A percentile compares a stretch with the other conserved stretches of the same genome.
Evolutionary conservation across 305 asterid genomes (phyloP).

Genomic region (Solanum aculeatissimum): DNA sequence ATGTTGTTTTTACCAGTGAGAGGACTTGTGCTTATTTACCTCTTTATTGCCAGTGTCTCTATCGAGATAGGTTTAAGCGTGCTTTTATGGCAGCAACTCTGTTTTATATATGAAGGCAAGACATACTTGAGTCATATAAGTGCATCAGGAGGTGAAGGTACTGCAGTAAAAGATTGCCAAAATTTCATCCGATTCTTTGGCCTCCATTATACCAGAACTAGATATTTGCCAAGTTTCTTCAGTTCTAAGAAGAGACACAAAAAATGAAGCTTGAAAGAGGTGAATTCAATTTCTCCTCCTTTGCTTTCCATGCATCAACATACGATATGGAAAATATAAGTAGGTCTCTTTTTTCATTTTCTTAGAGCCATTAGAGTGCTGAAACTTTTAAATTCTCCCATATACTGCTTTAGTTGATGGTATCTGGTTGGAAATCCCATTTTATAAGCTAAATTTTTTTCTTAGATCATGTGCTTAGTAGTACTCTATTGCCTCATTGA

Average conservation of each 20-base stretch:
- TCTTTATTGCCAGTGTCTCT: conserved; percentile 62
- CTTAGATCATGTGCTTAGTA: not conserved
- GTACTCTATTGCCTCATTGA: not conserved
- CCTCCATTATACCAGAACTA: conserved; percentile 28
- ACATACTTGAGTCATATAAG: conserved; percentile 70
- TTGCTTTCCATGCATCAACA: not conserved
- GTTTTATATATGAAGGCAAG: conserved; percentile 72
- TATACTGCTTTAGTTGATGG: not conserved
- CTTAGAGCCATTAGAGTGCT: not conserved
- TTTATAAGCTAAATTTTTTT: not conserved
- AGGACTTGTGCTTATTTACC: conserved; percentile 71
- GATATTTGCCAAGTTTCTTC: conserved; percentile 54
- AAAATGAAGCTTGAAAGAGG: conserved; percentile 34
- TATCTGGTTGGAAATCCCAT: not conserved
- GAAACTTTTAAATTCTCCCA: not conserved
- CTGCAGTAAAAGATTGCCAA: conserved; percentile 47
- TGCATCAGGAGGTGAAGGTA: conserved; percentile 35
- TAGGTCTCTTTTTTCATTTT: not conserved
- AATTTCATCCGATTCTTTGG: conserved; percentile 65
- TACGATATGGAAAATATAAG: not conserved
- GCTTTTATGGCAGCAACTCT: conserved; percentile 87
- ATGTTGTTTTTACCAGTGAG: conserved; percentile 47
- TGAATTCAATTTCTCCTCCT: conserved; percentile 4
- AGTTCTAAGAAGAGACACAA: conserved; percentile 63
- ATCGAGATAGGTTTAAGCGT: conserved; percentile 64